Evolutionary conservation across 139 green algal genomes (phyloP).

Genomic region (Chlamydomonas incerta): DNA sequence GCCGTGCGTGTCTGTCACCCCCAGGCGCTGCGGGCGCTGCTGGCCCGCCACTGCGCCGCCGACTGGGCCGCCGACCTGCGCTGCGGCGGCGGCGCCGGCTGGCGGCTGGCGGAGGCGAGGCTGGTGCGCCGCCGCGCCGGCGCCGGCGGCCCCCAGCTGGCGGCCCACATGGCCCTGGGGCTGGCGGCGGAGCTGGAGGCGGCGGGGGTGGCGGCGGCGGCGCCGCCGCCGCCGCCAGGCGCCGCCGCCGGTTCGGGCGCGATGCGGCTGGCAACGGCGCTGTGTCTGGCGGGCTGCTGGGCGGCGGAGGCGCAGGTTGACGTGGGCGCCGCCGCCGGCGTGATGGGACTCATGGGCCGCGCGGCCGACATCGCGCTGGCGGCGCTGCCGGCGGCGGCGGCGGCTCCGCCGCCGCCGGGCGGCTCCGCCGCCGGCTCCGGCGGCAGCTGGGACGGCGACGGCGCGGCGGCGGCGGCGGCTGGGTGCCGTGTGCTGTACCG

Average conservation of each 20-base stretch:
- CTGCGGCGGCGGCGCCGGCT: constrained; percentile 20
- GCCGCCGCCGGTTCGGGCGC: too few species aligned
- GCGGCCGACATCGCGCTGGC: constrained; percentile 25
- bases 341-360: constrained; percentile 34
- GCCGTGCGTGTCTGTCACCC: too few species aligned
- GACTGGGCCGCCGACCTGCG: neutral
- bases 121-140: constrained; percentile 13
- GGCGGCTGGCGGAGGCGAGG: constrained; percentile 30
- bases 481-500: constrained; percentile 65
- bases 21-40: constrained; percentile 7
- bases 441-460: too few species aligned
- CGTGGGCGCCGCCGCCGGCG: neutral
- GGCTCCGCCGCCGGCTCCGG: too few species aligned
- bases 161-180: constrained; percentile 22
- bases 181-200: constrained; percentile 4
- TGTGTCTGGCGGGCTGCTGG: constrained; percentile 81
- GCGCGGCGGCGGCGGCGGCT: neutral
- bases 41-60: neutral
- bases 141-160: neutral
- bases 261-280: constrained; percentile 57
- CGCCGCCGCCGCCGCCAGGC: constrained; percentile 7
- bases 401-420: too few species aligned
- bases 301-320: constrained; percentile 58
- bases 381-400: constrained; percentile 39
- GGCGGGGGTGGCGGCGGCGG: neutral